A percentile compares a stretch with the other conserved stretches of the same genome.
phyloP scores from a whole-genome alignment of 2,329 filamentous ascomycete species.

The Chaetomium sp. region DNA sequence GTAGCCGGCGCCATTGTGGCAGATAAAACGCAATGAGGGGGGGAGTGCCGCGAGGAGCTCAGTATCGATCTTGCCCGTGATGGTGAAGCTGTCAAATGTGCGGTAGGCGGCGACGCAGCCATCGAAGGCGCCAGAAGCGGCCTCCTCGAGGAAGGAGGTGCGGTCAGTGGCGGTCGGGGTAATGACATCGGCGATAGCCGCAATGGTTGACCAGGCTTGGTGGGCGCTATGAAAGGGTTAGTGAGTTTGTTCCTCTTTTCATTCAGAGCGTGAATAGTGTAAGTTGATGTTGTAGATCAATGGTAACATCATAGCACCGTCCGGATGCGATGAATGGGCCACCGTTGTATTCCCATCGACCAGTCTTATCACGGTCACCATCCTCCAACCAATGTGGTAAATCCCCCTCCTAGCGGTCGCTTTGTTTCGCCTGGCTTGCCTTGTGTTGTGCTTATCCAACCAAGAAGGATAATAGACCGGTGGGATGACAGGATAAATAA shows the following conservation, averaged over 20 bases:
- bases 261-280: too few species aligned
- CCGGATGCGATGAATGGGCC: too few species aligned
- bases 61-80: constrained; percentile 65
- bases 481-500: background rate
- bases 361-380: too few species aligned
- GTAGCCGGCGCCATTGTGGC: constrained; percentile 71
- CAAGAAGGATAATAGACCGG: too few species aligned
- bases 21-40: constrained; percentile 48
- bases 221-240: constrained; percentile 46
- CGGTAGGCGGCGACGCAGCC: constrained; percentile 61
- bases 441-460: too few species aligned
- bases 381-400: too few species aligned
- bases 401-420: too few species aligned
- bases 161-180: constrained; percentile 55
- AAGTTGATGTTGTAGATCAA: too few species aligned
- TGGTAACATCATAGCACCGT: too few species aligned
- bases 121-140: constrained; percentile 57
- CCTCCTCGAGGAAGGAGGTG: constrained; percentile 62
- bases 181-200: constrained; percentile 58
- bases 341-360: too few species aligned
- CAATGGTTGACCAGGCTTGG: constrained; percentile 56
- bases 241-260: background rate
- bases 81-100: constrained; percentile 57
- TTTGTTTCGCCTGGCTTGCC: too few species aligned
- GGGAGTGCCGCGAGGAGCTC: constrained; percentile 59